Conservation (phyloP, 495 filamentous ascomycete species). For the Aspergillus sclerotioniger region DNA sequence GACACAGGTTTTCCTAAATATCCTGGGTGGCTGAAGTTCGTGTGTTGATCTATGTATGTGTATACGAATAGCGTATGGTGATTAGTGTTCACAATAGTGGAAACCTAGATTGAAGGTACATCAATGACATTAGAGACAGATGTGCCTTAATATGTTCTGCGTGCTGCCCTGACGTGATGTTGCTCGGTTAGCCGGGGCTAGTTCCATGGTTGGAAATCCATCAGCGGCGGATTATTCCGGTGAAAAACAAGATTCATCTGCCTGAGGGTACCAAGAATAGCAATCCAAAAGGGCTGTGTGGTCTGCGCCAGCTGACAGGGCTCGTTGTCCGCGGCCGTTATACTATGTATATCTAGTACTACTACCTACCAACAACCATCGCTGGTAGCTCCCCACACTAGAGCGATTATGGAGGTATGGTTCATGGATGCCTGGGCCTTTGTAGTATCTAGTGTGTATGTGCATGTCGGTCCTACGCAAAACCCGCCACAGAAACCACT, state of each 20-base stretch:
- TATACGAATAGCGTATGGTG: constrained; percentile 28
- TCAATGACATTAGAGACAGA: too few species aligned
- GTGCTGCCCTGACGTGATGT: constrained; percentile 8
- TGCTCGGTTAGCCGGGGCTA: constrained; percentile 11
- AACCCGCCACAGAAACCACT: too few species aligned
- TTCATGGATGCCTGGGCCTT: neutral
- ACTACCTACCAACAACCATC: neutral
- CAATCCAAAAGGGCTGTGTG: neutral
- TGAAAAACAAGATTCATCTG: constrained; percentile 20
- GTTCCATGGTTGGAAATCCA: constrained; percentile 13
- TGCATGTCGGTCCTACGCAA: too few species aligned
- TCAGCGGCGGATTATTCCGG: constrained; percentile 27
- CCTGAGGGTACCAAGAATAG: constrained; percentile 4
- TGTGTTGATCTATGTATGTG: constrained; percentile 22
- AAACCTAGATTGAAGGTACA: neutral
- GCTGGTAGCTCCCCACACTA: constrained; percentile 3
- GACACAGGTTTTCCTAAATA: neutral
- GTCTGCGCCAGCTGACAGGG: too few species aligned
- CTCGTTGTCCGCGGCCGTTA: neutral
- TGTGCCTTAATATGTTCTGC: neutral
- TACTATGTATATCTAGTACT: neutral
- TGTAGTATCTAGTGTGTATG: neutral
- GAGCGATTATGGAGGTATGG: neutral
- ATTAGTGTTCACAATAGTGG: neutral
- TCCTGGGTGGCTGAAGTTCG: neutral